phyloP scores from a whole-genome alignment of 345 rosid species.

The Angophora floribunda region DNA sequence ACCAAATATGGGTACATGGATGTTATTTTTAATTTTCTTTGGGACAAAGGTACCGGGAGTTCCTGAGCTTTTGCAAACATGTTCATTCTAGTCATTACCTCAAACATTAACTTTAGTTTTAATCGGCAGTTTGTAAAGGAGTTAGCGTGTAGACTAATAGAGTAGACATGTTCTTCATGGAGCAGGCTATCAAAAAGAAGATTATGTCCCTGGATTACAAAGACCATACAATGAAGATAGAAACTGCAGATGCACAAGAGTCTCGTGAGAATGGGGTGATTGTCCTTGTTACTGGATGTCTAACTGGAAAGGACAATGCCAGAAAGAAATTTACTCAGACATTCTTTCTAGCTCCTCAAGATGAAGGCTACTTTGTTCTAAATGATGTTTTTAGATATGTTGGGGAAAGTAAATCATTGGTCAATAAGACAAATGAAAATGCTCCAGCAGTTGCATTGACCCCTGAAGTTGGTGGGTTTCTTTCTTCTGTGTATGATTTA shows the following conservation, averaged over 20 bases:
- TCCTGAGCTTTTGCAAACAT: not conserved
- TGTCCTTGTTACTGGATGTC: constrained; percentile 74
- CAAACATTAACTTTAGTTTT: not conserved
- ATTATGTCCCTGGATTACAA: constrained; percentile 44
- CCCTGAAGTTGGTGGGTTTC: constrained; percentile 36
- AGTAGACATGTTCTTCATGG: not conserved
- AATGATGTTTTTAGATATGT: constrained; percentile 81
- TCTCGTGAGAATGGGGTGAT: constrained; percentile 68
- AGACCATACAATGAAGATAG: constrained; percentile 72
- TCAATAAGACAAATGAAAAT: constrained; percentile 19
- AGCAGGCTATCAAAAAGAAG: constrained; percentile 40
- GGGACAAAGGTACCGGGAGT: not conserved
- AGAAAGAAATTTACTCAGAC: constrained; percentile 78
- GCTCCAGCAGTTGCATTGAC: constrained; percentile 16
- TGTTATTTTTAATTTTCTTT: not conserved
- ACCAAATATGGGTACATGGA: not conserved
- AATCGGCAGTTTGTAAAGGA: not conserved
- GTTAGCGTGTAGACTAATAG: not conserved
- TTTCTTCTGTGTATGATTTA: not conserved
- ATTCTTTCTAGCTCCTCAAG: constrained; percentile 93
- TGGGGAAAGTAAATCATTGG: constrained; percentile 40
- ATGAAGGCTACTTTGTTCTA: constrained; percentile 79
- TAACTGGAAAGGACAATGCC: constrained; percentile 66
- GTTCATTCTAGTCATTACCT: not conserved
- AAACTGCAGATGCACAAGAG: constrained; percentile 86